Conservation (phyloP, 1,284 basidiomycete species). For the Ceratobasidium sp. region DNA sequence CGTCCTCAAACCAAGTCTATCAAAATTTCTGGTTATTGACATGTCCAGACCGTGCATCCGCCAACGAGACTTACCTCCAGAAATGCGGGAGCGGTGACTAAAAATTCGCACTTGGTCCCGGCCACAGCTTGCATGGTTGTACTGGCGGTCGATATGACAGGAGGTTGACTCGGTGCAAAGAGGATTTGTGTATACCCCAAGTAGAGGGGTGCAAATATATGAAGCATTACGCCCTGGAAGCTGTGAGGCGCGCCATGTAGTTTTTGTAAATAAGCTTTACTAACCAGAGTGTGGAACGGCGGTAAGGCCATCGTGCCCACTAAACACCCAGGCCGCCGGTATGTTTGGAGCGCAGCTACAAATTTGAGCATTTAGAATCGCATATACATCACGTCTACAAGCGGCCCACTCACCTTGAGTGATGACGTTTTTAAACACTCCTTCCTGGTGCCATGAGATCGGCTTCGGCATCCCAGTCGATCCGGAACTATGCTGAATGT, state of each 20-base stretch:
- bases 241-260: background rate
- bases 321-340: background rate
- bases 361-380: too few relatives aligned
- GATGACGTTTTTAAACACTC: slow-evolving; percentile 20
- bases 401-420: slow-evolving; percentile 10
- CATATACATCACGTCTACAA: background rate
- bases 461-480: slow-evolving; percentile 31
- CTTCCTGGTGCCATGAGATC: slow-evolving; percentile 5
- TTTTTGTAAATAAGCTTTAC: background rate
- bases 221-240: slow-evolving; percentile 4
- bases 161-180: slow-evolving; percentile 44
- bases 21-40: background rate
- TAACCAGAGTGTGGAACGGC: slow-evolving; percentile 23
- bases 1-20: slow-evolving; percentile 46
- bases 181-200: slow-evolving; percentile 19
- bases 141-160: slow-evolving; percentile 44
- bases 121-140: slow-evolving; percentile 30
- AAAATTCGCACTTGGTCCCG: background rate
- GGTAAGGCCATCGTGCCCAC: slow-evolving; percentile 24
- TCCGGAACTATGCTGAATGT: slow-evolving; percentile 31
- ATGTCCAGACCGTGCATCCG: too few relatives aligned
- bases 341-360: too few relatives aligned
- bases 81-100: slow-evolving; percentile 45
- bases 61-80: slow-evolving; percentile 38
- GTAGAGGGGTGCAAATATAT: background rate